Evolutionary conservation across 1,139 yeast species (phyloP), one percentile per base, ranked within the genome.

Genomic region (Neolecta irregularis): DNA sequence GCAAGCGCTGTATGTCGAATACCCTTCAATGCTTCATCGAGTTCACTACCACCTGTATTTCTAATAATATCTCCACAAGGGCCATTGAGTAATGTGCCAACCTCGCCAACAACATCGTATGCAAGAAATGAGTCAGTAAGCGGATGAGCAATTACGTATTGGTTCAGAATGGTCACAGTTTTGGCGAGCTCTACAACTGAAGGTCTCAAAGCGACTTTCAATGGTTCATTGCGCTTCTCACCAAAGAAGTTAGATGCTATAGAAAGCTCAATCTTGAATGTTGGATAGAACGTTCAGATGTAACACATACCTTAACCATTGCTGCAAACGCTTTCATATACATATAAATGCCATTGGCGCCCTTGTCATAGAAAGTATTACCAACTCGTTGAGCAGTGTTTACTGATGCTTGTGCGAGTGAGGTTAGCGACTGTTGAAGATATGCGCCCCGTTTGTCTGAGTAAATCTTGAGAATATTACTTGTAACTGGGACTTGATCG

Each of bases 251-350:
- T 23, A 8, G 20, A 12, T 19, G 34, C 26, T 16, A 38, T 29
- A 15, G 24, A 25, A 11, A 30, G 16, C 24, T 38, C 41, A 8
- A 30, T 16, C 20, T 32, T 34, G 7, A 8, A 16, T 20, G 13
- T 9, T 28, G 22, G 22, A 16, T 16, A n/a, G 18, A 15, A 12
- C 6, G 11, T 5, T 13, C 8, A 15, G 12, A 20, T 12, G 6
- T 3, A 11, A 28, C 22, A 28, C 6, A 7, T 28, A 28, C 31
- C 7, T 28, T 28, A 9, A 36, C 21, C 41, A 38, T 38, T 2
- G 31, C 32, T 6, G 32, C 12, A 6, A 38, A n/a, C 6, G 41
- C 41, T 23, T 32, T 36, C 5, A 38, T 38, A 24, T 38, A 38
- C 24, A 33, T 33, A 9, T 34, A 34, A 22, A 38, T 34, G n/a